Evolutionary conservation across 1,139 yeast species (phyloP), one percentile per base, ranked within the genome.

Genomic region (Candida labiduridarum): DNA sequence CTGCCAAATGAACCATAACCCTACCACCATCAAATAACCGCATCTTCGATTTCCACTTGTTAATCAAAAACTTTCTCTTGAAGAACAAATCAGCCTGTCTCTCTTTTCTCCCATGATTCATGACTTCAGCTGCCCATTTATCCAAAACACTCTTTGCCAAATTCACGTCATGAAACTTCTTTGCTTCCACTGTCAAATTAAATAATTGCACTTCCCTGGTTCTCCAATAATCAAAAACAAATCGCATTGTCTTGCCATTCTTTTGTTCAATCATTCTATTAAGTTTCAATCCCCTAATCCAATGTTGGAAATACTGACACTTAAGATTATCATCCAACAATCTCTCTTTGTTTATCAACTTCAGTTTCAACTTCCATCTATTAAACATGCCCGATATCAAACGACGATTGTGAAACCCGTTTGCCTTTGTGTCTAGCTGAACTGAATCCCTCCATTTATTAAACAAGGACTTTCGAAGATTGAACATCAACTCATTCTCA

Each of bases 381-480:
- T 46, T 54, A 35, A 61, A 51, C 6, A 15, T 19, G 4, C 39
- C 48, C 8, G 18, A 7, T 11, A 40, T 14, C 18, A 41, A 33
- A 16, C 34, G 55, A 14, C 31, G 41, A n/a, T 57, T 48, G 33
- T 43, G 18, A 44, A 57, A 57, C 1, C 29, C 40, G n/a, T 53
- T 49, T 9, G 68, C 64, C 11, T 38, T 30, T 7, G 30, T 25
- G 14, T 49, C 41, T 16, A 46, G 49, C 3, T 51, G 46, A 22
- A 46, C 48, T 19, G 47, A 45, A 1, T 50, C 49, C 19, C 49
- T 51, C 71, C 70, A 66, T n/a, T 47, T 40, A 2, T 39, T 22
- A 22, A 64, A 54, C 9, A 46, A 35, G 1, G 36, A 8, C 27
- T 27, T 44, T n/a, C 10, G 12, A 11, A 36, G 14, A 35, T 4